These are phyloP conservation scores for Ambrosia artemisiifolia DNA, from an alignment of 129 eudicot species.

Conservation along the genomic window DNA sequence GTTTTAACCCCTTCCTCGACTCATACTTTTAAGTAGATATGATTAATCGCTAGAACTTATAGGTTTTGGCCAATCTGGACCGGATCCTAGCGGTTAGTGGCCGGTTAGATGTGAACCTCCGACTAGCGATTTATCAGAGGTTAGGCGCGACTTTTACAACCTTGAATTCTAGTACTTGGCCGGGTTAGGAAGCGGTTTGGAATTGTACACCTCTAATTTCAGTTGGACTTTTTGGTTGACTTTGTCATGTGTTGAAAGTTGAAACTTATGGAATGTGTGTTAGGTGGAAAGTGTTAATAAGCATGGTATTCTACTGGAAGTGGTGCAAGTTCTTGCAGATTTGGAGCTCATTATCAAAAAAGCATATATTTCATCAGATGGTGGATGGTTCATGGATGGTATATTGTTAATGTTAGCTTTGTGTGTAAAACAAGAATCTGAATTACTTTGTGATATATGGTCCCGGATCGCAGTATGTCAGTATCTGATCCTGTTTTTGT, in stretches of 20 bases:
- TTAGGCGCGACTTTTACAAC: no score
- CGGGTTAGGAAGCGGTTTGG: no score
- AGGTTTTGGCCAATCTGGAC: no score
- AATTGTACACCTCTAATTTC: background rate
- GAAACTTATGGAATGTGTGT: background rate
- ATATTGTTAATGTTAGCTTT: slow-evolving; percentile 6
- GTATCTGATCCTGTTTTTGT: slow-evolving; percentile 22
- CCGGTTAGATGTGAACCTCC: no score
- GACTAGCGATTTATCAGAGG: no score
- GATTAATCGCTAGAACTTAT: no score
- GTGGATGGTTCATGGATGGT: slow-evolving; percentile 99
- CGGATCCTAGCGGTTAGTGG: no score
- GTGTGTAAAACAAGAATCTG: background rate
- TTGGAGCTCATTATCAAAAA: slow-evolving; percentile 72
- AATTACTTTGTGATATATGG: slow-evolving; percentile 3
- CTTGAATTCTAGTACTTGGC: no score
- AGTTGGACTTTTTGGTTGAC: slow-evolving; percentile 5
- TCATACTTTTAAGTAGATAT: no score
- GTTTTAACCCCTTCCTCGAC: no score
- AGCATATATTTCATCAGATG: slow-evolving; percentile 93
- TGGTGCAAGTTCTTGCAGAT: slow-evolving; percentile 89
- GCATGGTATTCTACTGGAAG: slow-evolving; percentile 86
- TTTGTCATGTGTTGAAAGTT: background rate
- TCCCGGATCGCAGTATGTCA: background rate
- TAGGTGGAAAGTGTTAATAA: slow-evolving; percentile 94